Conservation (phyloP, 2,329 filamentous ascomycete genomes). For the Corniculantispora saksenae region DNA sequence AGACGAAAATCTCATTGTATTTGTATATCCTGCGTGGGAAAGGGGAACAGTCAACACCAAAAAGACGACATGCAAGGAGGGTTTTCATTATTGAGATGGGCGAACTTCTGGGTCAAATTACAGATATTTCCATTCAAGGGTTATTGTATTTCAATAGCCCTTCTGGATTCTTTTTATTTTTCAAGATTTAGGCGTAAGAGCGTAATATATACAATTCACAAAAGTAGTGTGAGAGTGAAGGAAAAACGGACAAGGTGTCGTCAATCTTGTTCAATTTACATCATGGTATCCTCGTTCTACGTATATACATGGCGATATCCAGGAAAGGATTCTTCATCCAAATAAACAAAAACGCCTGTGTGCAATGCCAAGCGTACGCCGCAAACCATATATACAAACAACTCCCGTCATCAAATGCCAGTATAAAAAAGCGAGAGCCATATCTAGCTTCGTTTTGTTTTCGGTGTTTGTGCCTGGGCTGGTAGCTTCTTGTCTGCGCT, state of each 20-base stretch:
- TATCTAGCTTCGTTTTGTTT: not conserved
- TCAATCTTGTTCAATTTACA: constrained; percentile 1
- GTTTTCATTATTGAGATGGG: not conserved
- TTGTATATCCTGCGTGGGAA: not conserved
- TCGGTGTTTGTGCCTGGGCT: not conserved
- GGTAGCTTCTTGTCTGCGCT: constrained; percentile 28
- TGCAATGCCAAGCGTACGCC: not conserved
- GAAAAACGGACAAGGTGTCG: not conserved
- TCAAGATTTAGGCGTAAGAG: not conserved
- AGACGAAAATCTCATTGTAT: not conserved
- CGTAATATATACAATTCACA: constrained; percentile 3
- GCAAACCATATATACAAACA: not conserved
- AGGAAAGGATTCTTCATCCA: not conserved
- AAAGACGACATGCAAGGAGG: not conserved
- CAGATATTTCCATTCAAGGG: not conserved
- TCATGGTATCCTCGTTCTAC: constrained; percentile 2
- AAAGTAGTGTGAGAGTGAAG: too few relatives aligned
- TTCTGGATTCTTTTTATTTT: not conserved
- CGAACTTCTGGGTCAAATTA: not conserved
- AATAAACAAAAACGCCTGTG: not conserved
- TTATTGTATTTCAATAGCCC: not conserved
- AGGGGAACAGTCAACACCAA: not conserved
- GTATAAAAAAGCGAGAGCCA: not conserved
- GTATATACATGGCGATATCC: not conserved
- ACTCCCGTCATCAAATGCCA: not conserved